Conservation (phyloP, 2,329 filamentous ascomycete genomes). For the Claviceps humidiphila region DNA sequence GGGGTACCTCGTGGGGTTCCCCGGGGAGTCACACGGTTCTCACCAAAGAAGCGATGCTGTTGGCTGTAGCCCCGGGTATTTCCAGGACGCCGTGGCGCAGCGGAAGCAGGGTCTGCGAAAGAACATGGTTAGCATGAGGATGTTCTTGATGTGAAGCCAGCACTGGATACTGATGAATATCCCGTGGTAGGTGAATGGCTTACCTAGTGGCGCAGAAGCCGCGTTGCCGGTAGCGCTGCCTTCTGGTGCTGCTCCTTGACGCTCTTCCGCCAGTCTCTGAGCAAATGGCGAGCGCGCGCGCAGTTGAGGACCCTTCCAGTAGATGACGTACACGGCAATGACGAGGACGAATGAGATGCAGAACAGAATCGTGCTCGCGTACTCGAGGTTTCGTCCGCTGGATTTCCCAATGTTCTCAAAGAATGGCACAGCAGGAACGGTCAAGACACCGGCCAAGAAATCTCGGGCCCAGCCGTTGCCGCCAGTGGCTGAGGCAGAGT, state of each 20-base stretch:
- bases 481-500: constrained; percentile 61
- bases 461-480: constrained; percentile 65
- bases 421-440: constrained; percentile 53
- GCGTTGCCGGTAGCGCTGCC: constrained; percentile 16
- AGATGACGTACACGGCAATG: constrained; percentile 51
- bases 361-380: constrained; percentile 51
- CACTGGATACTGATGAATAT: not conserved
- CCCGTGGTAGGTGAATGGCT: constrained; percentile 7
- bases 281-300: constrained; percentile 52
- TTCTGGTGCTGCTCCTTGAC: constrained; percentile 15
- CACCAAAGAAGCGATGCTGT: constrained; percentile 27
- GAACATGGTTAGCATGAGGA: not conserved
- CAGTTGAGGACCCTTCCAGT: constrained; percentile 48
- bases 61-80: constrained; percentile 22
- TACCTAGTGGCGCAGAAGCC: constrained; percentile 14
- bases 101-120: constrained; percentile 8
- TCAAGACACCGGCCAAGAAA: constrained; percentile 59
- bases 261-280: constrained; percentile 40
- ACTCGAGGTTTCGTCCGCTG: constrained; percentile 38
- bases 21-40: constrained; percentile 26
- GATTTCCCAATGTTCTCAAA: constrained; percentile 40
- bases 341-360: constrained; percentile 49
- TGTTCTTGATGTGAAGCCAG: not conserved
- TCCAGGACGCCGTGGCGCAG: constrained; percentile 11
- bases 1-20: constrained; percentile 25